Evolutionary conservation across 2,329 filamentous ascomycete species (phyloP).

Genomic region (Dothideomycetidae sp.): DNA sequence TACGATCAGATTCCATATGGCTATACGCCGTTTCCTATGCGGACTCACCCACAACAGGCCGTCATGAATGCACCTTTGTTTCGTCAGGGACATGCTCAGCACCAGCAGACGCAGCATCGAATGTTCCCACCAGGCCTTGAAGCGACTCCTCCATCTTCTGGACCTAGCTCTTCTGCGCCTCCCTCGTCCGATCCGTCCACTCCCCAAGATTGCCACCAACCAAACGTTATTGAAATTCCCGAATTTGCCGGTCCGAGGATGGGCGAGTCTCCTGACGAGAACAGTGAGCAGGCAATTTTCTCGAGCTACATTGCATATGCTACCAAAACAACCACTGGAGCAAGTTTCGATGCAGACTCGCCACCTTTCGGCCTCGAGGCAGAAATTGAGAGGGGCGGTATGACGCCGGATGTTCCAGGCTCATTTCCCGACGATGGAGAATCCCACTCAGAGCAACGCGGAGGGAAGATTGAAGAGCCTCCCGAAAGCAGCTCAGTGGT

Average conservation of each 20-base stretch:
- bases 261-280: slow-evolving; percentile 22
- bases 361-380: not conserved
- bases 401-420: not conserved
- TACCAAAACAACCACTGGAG: slow-evolving; percentile 14
- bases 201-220: slow-evolving; percentile 23
- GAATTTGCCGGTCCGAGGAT: slow-evolving; percentile 13
- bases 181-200: slow-evolving; percentile 26
- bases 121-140: slow-evolving; percentile 25
- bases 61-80: slow-evolving; percentile 5
- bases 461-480: not conserved
- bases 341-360: not conserved
- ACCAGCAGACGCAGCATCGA: slow-evolving; percentile 16
- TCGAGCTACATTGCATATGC: slow-evolving; percentile 24
- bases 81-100: slow-evolving; percentile 1
- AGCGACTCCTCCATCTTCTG: slow-evolving; percentile 29
- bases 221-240: slow-evolving; percentile 23
- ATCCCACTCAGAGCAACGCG: not conserved
- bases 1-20: slow-evolving; percentile 18
- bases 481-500: slow-evolving; percentile 6
- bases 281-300: slow-evolving; percentile 22
- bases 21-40: slow-evolving; percentile 17
- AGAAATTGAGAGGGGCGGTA: not conserved
- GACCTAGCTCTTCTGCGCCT: slow-evolving; percentile 28
- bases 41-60: slow-evolving; percentile 12
- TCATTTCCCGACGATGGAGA: not conserved